A percentile compares a stretch with the other conserved stretches of the same genome.
Conservation (phyloP, 306 rosid species). For the Vicia villosa region DNA sequence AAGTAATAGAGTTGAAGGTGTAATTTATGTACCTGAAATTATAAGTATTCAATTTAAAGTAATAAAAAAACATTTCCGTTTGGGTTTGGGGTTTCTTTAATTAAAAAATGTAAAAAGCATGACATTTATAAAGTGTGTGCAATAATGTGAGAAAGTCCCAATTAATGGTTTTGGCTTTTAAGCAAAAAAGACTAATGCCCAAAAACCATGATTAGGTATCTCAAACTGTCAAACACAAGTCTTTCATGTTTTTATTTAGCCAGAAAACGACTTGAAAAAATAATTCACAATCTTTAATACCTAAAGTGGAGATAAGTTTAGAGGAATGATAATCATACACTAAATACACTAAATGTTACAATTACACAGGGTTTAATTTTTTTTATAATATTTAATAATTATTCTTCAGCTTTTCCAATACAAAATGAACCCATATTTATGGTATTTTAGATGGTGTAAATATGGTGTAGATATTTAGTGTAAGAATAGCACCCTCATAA, state of each 20-base stretch:
- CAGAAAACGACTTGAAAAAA: not conserved
- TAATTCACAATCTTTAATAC: not conserved
- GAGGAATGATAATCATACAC: no score
- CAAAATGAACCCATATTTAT: no score
- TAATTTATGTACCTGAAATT: constrained; percentile 1
- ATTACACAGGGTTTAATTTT: no score
- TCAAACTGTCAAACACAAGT: not conserved
- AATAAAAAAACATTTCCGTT: constrained; percentile 3
- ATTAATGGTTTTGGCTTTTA: not conserved
- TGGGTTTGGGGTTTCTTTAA: not conserved
- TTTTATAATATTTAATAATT: no score
- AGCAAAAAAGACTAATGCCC: not conserved
- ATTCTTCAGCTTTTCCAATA: no score
- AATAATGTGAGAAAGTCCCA: not conserved
- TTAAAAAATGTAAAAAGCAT: constrained; percentile 8
- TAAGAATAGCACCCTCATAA: no score
- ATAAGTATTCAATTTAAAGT: not conserved
- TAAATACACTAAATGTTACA: no score
- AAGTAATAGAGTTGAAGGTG: not conserved
- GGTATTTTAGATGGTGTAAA: no score
- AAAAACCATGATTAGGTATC: not conserved
- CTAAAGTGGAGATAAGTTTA: not conserved
- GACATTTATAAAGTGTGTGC: not conserved
- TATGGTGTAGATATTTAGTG: no score
- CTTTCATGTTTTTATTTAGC: not conserved